phyloP scores from a whole-genome alignment of 2,329 filamentous ascomycete species.

The Fusarium proliferatum region DNA sequence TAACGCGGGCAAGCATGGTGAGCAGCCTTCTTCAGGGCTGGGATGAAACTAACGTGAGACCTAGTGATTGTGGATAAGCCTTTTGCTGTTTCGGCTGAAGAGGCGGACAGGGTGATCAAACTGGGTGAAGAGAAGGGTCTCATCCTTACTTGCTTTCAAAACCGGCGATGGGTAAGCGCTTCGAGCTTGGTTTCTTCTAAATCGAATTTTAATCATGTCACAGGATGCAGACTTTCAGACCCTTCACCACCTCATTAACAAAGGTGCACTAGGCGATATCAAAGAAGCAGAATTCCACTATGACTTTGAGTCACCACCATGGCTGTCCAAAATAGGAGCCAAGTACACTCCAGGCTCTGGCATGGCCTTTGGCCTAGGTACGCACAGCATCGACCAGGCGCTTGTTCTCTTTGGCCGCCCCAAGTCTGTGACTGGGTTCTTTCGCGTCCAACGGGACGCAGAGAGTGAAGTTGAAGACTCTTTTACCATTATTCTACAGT shows the following conservation, averaged over 20 bases:
- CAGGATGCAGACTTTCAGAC: slow-evolving; percentile 40
- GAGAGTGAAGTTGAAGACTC: slow-evolving; percentile 56
- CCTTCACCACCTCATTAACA: slow-evolving; percentile 16
- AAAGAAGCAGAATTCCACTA: slow-evolving; percentile 75
- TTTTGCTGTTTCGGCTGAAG: slow-evolving; percentile 29
- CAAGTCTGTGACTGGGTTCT: slow-evolving; percentile 39
- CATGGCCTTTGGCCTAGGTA: slow-evolving; percentile 52
- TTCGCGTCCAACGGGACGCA: slow-evolving; percentile 31
- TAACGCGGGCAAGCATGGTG: slow-evolving; percentile 35
- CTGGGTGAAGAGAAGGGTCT: slow-evolving; percentile 28
- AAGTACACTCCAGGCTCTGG: slow-evolving; percentile 53
- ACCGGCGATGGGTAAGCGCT: slow-evolving; percentile 34
- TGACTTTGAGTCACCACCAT: slow-evolving; percentile 61
- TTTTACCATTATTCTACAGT: slow-evolving; percentile 70
- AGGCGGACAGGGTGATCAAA: slow-evolving; percentile 35
- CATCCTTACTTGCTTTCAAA: slow-evolving; percentile 40
- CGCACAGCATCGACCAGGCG: slow-evolving; percentile 41
- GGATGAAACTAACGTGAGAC: neutral
- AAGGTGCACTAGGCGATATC: slow-evolving; percentile 60
- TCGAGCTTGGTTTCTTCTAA: fast-evolving
- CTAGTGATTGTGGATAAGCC: slow-evolving; percentile 39
- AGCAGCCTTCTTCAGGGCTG: too few species aligned
- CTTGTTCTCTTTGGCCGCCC: slow-evolving; percentile 23
- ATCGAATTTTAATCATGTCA: neutral
- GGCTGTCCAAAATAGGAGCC: slow-evolving; percentile 49